phyloP scores from a whole-genome alignment of 352 stramenopile genomes.

The Phytophthora sansomeana region DNA sequence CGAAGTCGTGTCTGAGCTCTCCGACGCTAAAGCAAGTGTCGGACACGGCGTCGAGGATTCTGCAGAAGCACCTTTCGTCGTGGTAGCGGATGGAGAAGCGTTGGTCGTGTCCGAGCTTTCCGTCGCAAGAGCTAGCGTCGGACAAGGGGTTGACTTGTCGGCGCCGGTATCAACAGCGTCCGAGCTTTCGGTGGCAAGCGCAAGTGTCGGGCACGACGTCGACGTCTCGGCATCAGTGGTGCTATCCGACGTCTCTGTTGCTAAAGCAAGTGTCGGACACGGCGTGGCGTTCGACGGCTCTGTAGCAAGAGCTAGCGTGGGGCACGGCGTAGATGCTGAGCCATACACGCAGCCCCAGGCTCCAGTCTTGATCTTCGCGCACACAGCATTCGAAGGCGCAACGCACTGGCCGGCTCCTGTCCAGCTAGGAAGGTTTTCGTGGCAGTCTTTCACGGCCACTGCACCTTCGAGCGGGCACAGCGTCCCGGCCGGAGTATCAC shows the following conservation, averaged over 20 bases:
- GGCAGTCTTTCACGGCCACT: conserved; percentile 55
- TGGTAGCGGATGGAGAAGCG: not conserved
- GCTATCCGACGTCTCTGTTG: not conserved
- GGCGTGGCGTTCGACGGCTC: conserved; percentile 1
- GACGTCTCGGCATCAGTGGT: not conserved
- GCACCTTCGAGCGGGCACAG: conserved; percentile 59
- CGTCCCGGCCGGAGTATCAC: conserved; percentile 39
- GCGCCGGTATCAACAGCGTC: not conserved
- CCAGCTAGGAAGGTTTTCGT: conserved; percentile 57
- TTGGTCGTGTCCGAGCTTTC: not conserved
- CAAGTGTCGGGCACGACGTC: conserved; percentile 14
- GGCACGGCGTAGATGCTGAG: conserved; percentile 3
- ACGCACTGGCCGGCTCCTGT: conserved; percentile 46
- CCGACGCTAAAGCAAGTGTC: conserved; percentile 12
- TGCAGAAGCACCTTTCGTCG: not conserved
- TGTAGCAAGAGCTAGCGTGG: conserved; percentile 8
- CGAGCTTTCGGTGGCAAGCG: conserved; percentile 5
- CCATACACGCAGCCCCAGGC: conserved; percentile 56
- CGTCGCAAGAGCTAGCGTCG: not conserved
- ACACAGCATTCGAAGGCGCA: conserved; percentile 51
- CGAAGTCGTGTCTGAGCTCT: not conserved
- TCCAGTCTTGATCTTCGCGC: conserved; percentile 64
- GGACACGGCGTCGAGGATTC: conserved; percentile 3
- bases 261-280: conserved; percentile 14
- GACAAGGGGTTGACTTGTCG: not conserved